phyloP scores from a whole-genome alignment of 495 filamentous ascomycete genomes.

The Penicillium malachiteum region DNA sequence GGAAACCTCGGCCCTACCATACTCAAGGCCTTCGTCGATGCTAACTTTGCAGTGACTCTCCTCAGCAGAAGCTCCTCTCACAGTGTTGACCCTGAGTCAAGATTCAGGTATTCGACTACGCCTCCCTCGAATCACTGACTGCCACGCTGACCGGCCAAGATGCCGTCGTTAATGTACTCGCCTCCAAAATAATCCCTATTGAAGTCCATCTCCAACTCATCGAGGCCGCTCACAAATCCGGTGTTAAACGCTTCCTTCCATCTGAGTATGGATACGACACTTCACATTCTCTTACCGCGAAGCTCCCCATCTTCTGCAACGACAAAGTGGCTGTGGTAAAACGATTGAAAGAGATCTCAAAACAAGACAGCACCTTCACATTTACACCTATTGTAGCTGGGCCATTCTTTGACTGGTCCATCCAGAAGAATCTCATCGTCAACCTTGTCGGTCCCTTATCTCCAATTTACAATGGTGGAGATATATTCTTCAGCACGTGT shows the following conservation, averaged over 20 bases:
- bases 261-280: conserved; percentile 61
- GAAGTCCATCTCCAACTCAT: conserved; percentile 48
- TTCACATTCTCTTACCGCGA: conserved; percentile 33
- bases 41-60: conserved; percentile 58
- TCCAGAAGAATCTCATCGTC: conserved; percentile 36
- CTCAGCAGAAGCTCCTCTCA: conserved; percentile 50
- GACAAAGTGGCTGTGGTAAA: conserved; percentile 49
- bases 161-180: conserved; percentile 36
- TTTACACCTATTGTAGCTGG: conserved; percentile 55
- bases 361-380: conserved; percentile 32
- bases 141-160: conserved; percentile 37
- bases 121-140: conserved; percentile 51
- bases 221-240: conserved; percentile 58
- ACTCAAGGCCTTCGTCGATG: conserved; percentile 51
- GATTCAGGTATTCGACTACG: conserved; percentile 53
- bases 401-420: conserved; percentile 52
- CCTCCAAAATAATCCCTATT: conserved; percentile 24
- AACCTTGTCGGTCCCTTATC: conserved; percentile 44
- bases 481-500: conserved; percentile 47
- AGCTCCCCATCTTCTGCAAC: conserved; percentile 42
- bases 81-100: conserved; percentile 38
- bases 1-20: conserved; percentile 61
- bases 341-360: conserved; percentile 43
- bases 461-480: conserved; percentile 53
- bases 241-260: conserved; percentile 62